Evolutionary conservation across 106 monocot genomes (phyloP), one percentile per base, ranked within the genome.

Genomic region (Allium cepa): DNA sequence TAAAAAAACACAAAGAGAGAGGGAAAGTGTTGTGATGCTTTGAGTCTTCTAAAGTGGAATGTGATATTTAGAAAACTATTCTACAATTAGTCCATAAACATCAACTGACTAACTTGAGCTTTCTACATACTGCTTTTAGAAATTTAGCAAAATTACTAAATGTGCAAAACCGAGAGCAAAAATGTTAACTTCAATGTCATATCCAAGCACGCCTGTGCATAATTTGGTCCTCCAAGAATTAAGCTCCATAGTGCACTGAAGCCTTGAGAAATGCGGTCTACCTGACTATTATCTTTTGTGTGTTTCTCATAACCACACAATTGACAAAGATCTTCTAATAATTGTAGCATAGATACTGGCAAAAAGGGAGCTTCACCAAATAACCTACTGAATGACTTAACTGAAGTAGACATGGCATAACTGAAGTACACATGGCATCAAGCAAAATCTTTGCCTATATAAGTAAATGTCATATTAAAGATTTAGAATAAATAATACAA

Each of bases 221-320:
- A 68, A 69, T 73, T 57, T 59, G 93, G 93, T 10, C 99, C 82
- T 17, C 73, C 76, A 59, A 93, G 81, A 72, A 93, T 85, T 71
- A 99, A 69, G 57, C 79, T 93, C 99, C 99, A 93, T 26, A 93
- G 71, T 69, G 93, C 71, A 74, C 87, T 87, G 68, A 99, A 87
- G 10, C 92, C 93, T 66, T 99, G 93, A 53, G 87, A 87, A 28
- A 90, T 66, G 53, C 99, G 99, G 60, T 99, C 99, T 64, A 82
- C 90, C 67, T 99, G 90, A 78, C 59, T 60, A 18, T 26, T 63
- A 56, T 91, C 88, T 76, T 81, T 91, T 22, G 27, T 76, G 67
- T 81, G 72, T n/a, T 82, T 76, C 57, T 64, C 81, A 79, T 66
- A 75, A 17, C 70, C 63, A 61, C 64, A 58, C 46, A 81, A 74